Percentiles rank a stretch among this genome's conserved stretches.
Conservation (phyloP, 768 basidiomycete species). For the Leccinellum luteum region DNA sequence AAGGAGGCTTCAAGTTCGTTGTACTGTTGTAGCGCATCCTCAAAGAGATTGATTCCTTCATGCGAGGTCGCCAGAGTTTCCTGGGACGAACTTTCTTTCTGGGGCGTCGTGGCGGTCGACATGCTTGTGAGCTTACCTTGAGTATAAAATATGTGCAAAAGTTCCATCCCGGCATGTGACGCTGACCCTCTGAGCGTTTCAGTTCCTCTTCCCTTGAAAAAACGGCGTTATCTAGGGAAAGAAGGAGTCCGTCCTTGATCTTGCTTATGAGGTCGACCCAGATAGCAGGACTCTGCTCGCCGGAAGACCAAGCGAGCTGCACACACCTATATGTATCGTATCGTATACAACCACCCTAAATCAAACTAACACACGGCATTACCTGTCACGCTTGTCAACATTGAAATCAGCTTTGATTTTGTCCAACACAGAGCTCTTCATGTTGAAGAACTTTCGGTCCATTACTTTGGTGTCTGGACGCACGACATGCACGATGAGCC, state of each 20-base stretch:
- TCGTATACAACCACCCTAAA: constrained; percentile 10
- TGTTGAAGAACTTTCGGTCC: constrained; percentile 72
- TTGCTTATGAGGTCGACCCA: constrained; percentile 90
- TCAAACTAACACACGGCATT: constrained; percentile 3
- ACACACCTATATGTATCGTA: constrained; percentile 57
- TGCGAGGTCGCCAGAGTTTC: constrained; percentile 93
- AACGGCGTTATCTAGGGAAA: constrained; percentile 79
- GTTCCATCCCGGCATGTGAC: constrained; percentile 96
- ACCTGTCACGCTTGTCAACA: constrained; percentile 80
- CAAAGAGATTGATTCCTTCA: constrained; percentile 83
- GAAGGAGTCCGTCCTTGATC: constrained; percentile 86
- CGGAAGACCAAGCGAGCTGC: constrained; percentile 74
- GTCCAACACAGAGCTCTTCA: constrained; percentile 82
- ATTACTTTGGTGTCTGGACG: constrained; percentile 62
- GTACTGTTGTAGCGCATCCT: constrained; percentile 87
- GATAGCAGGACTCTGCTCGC: constrained; percentile 67
- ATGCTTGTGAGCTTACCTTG: constrained; percentile 58
- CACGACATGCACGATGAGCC: constrained; percentile 87
- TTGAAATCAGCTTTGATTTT: constrained; percentile 94
- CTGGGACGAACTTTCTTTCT: constrained; percentile 39
- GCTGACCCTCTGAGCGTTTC: constrained; percentile 81
- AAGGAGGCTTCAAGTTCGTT: constrained; percentile 90
- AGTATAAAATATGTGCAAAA: constrained; percentile 96
- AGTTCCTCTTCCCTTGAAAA: constrained; percentile 86
- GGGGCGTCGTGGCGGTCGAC: neutral